A percentile compares a stretch with the other conserved stretches of the same genome.
phyloP scores from a whole-genome alignment of 306 rosid genomes.

The Alnus glutinosa region DNA sequence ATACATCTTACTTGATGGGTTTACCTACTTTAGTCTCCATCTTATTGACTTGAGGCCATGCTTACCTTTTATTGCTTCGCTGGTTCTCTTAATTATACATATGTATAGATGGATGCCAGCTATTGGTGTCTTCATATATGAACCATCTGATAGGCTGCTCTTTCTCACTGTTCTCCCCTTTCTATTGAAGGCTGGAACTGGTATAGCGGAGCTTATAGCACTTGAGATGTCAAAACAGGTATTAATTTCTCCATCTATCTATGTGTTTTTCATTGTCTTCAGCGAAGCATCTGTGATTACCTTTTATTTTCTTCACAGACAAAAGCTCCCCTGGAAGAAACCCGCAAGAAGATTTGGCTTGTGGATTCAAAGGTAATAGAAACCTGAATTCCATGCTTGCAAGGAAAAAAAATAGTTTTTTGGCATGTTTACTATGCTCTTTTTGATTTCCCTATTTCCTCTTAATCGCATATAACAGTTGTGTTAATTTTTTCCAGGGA shows the following conservation, averaged over 20 bases:
- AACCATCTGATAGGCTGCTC: conserved; percentile 4
- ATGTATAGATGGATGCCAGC: not conserved
- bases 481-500: conserved; percentile 52
- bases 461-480: conserved; percentile 18
- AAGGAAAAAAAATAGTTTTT: conserved; percentile 8
- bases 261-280: not conserved
- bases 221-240: conserved; percentile 94
- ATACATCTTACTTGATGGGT: not conserved
- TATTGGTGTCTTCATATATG: conserved; percentile 1
- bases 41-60: conserved; percentile 3
- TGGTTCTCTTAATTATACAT: not conserved
- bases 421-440: not conserved
- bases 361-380: conserved; percentile 85
- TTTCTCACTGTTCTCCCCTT: conserved; percentile 43
- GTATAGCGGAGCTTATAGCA: conserved; percentile 97
- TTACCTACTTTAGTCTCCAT: not conserved
- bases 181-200: conserved; percentile 93
- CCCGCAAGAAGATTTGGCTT: conserved; percentile 95
- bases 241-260: conserved; percentile 23
- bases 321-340: conserved; percentile 72
- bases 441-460: not conserved
- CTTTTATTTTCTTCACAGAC: conserved; percentile 48
- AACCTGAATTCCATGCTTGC: conserved; percentile 4
- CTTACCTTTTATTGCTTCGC: conserved; percentile 2
- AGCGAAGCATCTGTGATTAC: conserved; percentile 9